Percentiles rank a stretch among this genome's conserved stretches.
Conservation (phyloP, 2,329 filamentous ascomycete genomes). For the Aspergillus tubingensis region DNA sequence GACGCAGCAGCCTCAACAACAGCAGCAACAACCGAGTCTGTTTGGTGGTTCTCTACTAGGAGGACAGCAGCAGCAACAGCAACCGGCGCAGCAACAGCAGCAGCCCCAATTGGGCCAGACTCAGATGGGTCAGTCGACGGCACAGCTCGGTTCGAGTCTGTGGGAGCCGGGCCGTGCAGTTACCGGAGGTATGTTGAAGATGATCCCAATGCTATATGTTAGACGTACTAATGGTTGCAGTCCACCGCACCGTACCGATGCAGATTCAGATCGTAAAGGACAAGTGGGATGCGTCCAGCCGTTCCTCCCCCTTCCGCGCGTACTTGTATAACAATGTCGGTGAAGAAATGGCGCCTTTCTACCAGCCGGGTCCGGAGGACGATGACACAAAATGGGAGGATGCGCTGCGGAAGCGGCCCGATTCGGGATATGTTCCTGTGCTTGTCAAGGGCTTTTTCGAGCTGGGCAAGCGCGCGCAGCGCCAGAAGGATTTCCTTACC, state of each 20-base stretch:
- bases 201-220: constrained; percentile 8
- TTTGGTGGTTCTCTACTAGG: constrained; percentile 33
- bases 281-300: constrained; percentile 61
- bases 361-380: constrained; percentile 58
- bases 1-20: constrained; percentile 40
- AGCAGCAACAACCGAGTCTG: constrained; percentile 34
- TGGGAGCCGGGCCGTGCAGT: constrained; percentile 48
- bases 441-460: constrained; percentile 62
- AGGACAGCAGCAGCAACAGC: constrained; percentile 28
- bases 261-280: constrained; percentile 62
- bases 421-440: constrained; percentile 60
- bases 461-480: constrained; percentile 58
- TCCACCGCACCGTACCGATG: constrained; percentile 62
- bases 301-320: constrained; percentile 57
- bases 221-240: constrained; percentile 30
- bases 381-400: constrained; percentile 66
- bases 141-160: constrained; percentile 40
- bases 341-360: constrained; percentile 62
- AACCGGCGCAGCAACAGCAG: constrained; percentile 31
- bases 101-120: constrained; percentile 32
- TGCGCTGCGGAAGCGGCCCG: constrained; percentile 61
- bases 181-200: constrained; percentile 39
- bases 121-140: constrained; percentile 38
- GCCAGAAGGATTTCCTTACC: constrained; percentile 59
- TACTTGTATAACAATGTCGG: constrained; percentile 67